phyloP scores from a whole-genome alignment of 202 grass and related monocot species.

The Setaria viridis region DNA sequence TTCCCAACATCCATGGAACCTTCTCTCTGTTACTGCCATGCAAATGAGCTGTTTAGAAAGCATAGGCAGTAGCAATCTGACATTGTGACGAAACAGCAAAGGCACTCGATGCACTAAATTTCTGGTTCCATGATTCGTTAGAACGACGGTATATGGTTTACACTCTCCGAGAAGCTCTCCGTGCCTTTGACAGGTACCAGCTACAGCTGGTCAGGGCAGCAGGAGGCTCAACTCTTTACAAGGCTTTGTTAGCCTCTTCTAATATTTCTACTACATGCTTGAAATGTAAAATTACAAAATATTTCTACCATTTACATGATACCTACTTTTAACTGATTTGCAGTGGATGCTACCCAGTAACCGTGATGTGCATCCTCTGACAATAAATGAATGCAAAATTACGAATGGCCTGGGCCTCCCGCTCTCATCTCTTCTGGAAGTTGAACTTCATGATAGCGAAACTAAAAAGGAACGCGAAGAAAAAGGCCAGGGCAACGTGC shows the following conservation, averaged over 20 bases:
- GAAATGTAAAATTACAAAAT: constrained; percentile 46
- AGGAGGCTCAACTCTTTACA: constrained; percentile 19
- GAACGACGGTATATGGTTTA: constrained; percentile 22
- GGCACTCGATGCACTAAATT: constrained; percentile 39
- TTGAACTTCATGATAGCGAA: constrained; percentile 83
- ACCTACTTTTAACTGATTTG: constrained; percentile 20
- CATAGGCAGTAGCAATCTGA: not conserved
- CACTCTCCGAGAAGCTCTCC: constrained; percentile 10
- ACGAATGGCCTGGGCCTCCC: not conserved
- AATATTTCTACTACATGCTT: constrained; percentile 37
- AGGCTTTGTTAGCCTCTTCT: constrained; percentile 37
- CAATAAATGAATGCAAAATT: constrained; percentile 40
- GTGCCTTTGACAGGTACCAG: constrained; percentile 18
- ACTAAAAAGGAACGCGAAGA: constrained; percentile 74
- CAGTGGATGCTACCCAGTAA: constrained; percentile 19
- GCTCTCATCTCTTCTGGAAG: constrained; percentile 76
- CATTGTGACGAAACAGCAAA: not conserved
- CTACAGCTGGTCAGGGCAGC: constrained; percentile 35
- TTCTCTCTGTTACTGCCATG: not conserved
- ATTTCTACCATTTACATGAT: constrained; percentile 51
- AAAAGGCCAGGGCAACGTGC: constrained; percentile 49
- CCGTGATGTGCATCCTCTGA: not conserved
- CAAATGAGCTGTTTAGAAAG: not conserved
- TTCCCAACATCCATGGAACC: not conserved
- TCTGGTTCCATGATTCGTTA: constrained; percentile 41